phyloP scores from a whole-genome alignment of 1,139 yeast genomes.

The Petasospora rhodanensis region DNA sequence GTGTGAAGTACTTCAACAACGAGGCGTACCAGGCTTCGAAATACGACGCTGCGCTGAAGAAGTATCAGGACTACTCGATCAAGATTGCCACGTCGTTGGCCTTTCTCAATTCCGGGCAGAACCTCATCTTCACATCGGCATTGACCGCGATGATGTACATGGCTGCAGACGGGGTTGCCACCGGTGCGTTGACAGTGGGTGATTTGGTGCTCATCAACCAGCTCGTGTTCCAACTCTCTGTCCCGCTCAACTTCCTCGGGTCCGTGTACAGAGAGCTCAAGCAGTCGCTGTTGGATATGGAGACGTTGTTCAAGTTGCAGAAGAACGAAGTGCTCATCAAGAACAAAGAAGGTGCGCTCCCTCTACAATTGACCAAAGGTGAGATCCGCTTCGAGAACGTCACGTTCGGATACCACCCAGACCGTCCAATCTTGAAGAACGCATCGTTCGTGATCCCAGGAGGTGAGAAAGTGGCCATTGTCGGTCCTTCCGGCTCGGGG shows the following conservation, averaged over 20 bases:
- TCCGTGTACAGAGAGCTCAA: conserved; percentile 92
- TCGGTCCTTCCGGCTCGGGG: conserved; percentile 95
- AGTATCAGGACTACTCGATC: conserved; percentile 77
- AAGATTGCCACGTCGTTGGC: conserved; percentile 93
- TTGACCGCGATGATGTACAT: conserved; percentile 96
- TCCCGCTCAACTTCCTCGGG: conserved; percentile 90
- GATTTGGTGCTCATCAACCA: conserved; percentile 95
- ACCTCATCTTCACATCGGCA: conserved; percentile 84
- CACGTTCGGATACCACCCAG: conserved; percentile 86
- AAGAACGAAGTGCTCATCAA: conserved; percentile 64
- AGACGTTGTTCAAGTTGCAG: conserved; percentile 78
- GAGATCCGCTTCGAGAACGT: conserved; percentile 89
- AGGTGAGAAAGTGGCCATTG: conserved; percentile 87
- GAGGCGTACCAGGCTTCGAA: conserved; percentile 75
- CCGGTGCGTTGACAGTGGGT: conserved; percentile 84
- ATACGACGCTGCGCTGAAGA: conserved; percentile 70
- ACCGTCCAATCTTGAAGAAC: conserved; percentile 76
- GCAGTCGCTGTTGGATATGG: conserved; percentile 92
- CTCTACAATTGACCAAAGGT: conserved; percentile 53
- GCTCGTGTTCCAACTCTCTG: conserved; percentile 89
- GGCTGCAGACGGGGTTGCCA: conserved; percentile 93
- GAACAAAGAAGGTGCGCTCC: conserved; percentile 55
- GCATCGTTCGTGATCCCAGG: conserved; percentile 86
- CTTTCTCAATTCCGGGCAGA: conserved; percentile 87
- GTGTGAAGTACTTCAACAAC: conserved; percentile 91